Percentiles rank a stretch among this genome's conserved stretches.
Conservation (phyloP, 495 filamentous ascomycete species). For the Annulohypoxylon nitens region DNA sequence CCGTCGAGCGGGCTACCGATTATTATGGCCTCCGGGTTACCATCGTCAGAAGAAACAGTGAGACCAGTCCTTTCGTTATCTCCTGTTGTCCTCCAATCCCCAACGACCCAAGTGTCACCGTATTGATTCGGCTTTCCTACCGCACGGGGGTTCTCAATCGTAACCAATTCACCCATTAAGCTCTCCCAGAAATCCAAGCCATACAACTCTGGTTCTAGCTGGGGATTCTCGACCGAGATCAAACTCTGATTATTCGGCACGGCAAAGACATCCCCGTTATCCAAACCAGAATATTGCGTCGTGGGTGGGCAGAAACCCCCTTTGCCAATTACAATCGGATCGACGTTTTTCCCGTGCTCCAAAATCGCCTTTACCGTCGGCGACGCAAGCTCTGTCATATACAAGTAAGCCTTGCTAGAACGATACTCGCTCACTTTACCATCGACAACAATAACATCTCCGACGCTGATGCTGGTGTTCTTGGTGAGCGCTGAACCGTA, state of each 20-base stretch:
- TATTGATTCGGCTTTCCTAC: conserved; percentile 67
- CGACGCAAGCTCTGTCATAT: conserved; percentile 67
- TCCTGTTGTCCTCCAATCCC: conserved; percentile 67
- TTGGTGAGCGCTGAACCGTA: conserved; percentile 58
- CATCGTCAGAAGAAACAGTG: conserved; percentile 64
- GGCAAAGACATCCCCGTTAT: conserved; percentile 66
- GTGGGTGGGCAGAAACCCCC: conserved; percentile 65
- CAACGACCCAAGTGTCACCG: conserved; percentile 73
- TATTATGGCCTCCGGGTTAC: conserved; percentile 72
- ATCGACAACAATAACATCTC: conserved; percentile 68
- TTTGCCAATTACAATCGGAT: conserved; percentile 67
- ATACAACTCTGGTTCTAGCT: conserved; percentile 64
- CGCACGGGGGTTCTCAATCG: conserved; percentile 60
- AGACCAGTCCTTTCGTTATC: conserved; percentile 67
- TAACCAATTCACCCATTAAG: conserved; percentile 69
- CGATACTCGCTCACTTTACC: conserved; percentile 70
- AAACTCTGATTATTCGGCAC: conserved; percentile 66
- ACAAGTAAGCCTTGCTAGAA: conserved; percentile 63
- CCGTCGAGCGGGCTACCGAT: conserved; percentile 71
- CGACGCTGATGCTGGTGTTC: conserved; percentile 60
- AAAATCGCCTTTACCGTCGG: conserved; percentile 62
- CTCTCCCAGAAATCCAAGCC: conserved; percentile 77
- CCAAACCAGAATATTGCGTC: conserved; percentile 63
- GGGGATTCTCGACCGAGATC: conserved; percentile 67
- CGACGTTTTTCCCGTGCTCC: conserved; percentile 60